phyloP scores from a whole-genome alignment of 2,329 filamentous ascomycete species.

The Pseudogymnoascus sp. region DNA sequence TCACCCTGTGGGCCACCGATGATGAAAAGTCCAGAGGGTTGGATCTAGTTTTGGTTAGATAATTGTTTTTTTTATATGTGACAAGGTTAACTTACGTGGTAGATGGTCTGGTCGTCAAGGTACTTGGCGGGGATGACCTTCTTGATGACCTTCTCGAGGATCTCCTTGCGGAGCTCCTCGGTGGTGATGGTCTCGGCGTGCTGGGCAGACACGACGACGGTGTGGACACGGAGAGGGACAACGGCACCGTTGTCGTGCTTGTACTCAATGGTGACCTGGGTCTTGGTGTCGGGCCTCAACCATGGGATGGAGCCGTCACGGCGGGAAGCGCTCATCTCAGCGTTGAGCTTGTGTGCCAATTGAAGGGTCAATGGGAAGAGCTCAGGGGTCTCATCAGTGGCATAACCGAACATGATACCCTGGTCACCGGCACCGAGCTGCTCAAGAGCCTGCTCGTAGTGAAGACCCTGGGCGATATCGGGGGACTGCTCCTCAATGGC shows the following conservation, averaged over 20 bases:
- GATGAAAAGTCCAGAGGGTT: conserved; percentile 97
- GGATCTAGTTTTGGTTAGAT: conserved; percentile 48
- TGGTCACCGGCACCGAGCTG: conserved; percentile 98
- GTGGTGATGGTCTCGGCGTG: conserved; percentile 83
- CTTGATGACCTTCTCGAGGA: conserved; percentile 96
- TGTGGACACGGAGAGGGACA: conserved; percentile 86
- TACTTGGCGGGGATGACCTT: conserved; percentile 86
- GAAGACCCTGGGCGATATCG: conserved; percentile 97
- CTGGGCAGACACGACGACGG: conserved; percentile 92
- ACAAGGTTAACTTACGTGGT: conserved; percentile 60
- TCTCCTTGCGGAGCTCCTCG: conserved; percentile 86
- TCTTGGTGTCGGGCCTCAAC: conserved; percentile 99
- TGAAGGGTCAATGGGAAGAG: conserved; percentile 89
- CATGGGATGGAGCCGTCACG: conserved; percentile 82
- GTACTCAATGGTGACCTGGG: conserved; percentile 98
- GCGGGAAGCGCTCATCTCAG: conserved; percentile 84
- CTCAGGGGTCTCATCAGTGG: conserved; percentile 97
- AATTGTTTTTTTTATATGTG: neutral
- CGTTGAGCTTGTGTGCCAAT: conserved; percentile 94
- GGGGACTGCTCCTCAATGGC: conserved; percentile 99
- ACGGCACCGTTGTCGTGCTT: conserved; percentile 93
- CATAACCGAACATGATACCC: conserved; percentile 99
- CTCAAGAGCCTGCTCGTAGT: conserved; percentile 96
- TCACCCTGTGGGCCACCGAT: conserved; percentile 99
- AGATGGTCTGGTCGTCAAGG: conserved; percentile 86